Percentiles rank a stretch among this genome's conserved stretches.
These are phyloP conservation scores for Botryotinia convoluta DNA, from an alignment of 2,329 filamentous ascomycete species.

Conservation along the genomic window DNA sequence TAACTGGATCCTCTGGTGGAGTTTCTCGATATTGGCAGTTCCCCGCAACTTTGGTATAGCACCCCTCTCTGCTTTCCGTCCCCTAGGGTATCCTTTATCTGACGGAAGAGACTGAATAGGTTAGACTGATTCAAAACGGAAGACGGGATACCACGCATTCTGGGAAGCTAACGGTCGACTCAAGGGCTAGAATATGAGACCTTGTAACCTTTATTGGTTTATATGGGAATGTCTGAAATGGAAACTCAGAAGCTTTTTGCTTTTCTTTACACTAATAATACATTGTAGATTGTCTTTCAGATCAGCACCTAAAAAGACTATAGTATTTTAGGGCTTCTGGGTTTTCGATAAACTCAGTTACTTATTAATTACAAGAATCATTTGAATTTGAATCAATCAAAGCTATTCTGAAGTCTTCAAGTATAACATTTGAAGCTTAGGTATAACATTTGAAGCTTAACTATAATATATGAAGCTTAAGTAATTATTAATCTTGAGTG, in stretches of 20 bases:
- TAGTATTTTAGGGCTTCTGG: not conserved
- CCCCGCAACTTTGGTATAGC: not conserved
- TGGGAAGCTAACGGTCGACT: not conserved
- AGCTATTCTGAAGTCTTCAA: not conserved
- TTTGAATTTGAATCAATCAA: not conserved
- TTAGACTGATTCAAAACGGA: not conserved
- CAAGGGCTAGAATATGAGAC: not conserved
- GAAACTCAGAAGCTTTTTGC: not conserved
- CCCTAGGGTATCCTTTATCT: not conserved
- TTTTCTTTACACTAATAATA: not conserved
- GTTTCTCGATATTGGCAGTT: slow-evolving; percentile 1
- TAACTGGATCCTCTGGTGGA: slow-evolving; percentile 2
- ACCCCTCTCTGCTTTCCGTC: not conserved
- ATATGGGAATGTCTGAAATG: not conserved
- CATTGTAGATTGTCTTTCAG: not conserved
- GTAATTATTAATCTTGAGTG: not conserved
- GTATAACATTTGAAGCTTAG: not conserved
- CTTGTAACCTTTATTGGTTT: slow-evolving; percentile 7
- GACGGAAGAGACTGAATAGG: not conserved
- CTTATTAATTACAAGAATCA: not conserved
- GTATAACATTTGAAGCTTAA: not conserved
- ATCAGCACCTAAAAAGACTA: not conserved
- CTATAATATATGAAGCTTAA: not conserved
- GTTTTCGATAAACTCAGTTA: not conserved
- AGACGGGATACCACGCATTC: not conserved